Evolutionary conservation across 768 basidiomycete species (phyloP), one percentile per base, ranked within the genome.

Genomic region (Lentinula sp.): DNA sequence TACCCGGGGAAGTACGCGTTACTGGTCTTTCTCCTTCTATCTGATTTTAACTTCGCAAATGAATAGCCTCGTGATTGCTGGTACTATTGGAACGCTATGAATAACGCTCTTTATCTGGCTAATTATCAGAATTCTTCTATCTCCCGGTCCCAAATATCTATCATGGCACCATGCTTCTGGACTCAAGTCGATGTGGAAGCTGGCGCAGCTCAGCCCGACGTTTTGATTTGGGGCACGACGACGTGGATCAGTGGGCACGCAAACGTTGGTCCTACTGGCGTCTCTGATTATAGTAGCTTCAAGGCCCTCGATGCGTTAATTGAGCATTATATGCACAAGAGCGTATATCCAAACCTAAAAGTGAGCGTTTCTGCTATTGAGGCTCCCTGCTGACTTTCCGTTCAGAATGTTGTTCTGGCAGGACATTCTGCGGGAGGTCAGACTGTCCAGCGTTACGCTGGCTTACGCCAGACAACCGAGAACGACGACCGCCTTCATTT

Each of bases 141-240:
- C 18, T 36, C 16, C 8, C 61, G 55, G 5, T 42, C 48, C 2
- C 50, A 59, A 59, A 48, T 63, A 5, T 63, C 62, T 4, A 35
- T 63, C 23, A 63, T 63, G 62, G 57, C 62, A 3, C 62, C 62
- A 8, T 60, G 58, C 51, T 63, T 46, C n/a, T 53, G 36, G 50
- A 60, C 57, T 39, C 39, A 63, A 15, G 50, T n/a, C 2, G 62
- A 63, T 46, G 39, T 59, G 7, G 23, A 45, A 36, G 58, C 57
- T 3, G 62, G 57, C 10, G 58, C 58, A 16, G 57, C 58, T 36
- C 32, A 43, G 33, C 12, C 9, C 4, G 42, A 18, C 16, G 48
- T 49, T 16, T 51, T 63, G 13, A 37, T 59, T 36, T 63, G 57
- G 57, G 57, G 51, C n/a, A 43, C 33, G 32, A 54, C 57, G 32